Conservation (phyloP, 345 rosid species). For the Eucalyptus dawsonii region DNA sequence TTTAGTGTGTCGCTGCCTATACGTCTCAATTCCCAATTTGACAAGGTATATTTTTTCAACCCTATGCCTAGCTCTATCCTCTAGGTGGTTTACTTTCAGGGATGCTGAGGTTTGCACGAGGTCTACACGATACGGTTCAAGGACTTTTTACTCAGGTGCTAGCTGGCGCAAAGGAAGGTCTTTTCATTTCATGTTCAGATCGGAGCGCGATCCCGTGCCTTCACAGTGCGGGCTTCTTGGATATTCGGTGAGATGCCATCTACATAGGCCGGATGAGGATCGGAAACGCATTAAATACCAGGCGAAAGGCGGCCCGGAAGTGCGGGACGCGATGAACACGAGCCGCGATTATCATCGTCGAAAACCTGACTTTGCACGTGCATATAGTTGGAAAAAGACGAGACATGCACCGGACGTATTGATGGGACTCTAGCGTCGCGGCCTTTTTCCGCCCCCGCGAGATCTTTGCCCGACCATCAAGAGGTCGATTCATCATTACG, state of each 20-base stretch:
- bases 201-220: not conserved
- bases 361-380: not conserved
- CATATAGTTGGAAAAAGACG: not conserved
- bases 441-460: not conserved
- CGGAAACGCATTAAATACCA: not conserved
- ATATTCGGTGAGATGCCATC: not conserved
- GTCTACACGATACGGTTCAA: rapidly evolving
- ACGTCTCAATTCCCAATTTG: too few species aligned
- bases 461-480: not conserved
- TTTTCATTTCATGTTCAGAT: not conserved
- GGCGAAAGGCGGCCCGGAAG: not conserved
- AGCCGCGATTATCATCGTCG: not conserved
- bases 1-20: rapidly evolving
- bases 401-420: not conserved
- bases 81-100: not conserved
- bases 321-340: not conserved
- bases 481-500: not conserved
- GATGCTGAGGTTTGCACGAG: too few species aligned
- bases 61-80: not conserved
- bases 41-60: too few species aligned
- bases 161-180: not conserved
- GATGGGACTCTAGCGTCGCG: not conserved
- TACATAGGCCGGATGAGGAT: not conserved
- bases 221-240: not conserved
- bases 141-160: not conserved